These are phyloP conservation scores for Leccinum proliferum DNA, from an alignment of 1,284 basidiomycete species.

Conservation along the genomic window DNA sequence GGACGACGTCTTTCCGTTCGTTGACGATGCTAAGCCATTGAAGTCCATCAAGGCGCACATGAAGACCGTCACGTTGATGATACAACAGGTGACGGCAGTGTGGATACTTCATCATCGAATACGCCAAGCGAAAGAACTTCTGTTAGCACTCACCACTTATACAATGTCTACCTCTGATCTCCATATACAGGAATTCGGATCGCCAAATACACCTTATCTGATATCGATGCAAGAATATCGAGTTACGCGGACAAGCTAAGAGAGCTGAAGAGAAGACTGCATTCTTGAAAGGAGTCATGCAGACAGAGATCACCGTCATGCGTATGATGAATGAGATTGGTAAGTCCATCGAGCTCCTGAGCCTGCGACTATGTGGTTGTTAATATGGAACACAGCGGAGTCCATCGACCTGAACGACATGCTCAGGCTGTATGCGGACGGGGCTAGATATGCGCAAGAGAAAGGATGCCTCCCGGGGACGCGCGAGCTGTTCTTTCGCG, in stretches of 20 bases:
- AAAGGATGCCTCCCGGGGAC: neutral
- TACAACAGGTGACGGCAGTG: neutral
- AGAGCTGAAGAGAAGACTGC: neutral
- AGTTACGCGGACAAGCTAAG: neutral
- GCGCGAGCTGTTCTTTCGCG: neutral
- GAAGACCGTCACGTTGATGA: too few relatives aligned
- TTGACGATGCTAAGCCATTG: too few relatives aligned
- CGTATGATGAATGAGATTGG: too few relatives aligned
- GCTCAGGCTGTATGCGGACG: too few relatives aligned
- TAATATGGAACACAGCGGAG: too few relatives aligned
- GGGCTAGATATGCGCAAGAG: too few relatives aligned
- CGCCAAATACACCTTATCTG: neutral
- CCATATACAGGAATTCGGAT: neutral
- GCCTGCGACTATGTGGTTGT: too few relatives aligned
- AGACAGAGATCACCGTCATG: too few relatives aligned
- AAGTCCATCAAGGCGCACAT: too few relatives aligned
- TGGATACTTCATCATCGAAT: neutral
- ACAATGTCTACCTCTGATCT: neutral
- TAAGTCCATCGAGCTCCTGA: too few relatives aligned
- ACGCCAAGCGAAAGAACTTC: neutral
- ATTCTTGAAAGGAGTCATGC: neutral
- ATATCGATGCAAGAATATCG: neutral
- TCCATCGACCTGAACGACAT: too few relatives aligned
- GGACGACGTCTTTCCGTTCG: too few relatives aligned
- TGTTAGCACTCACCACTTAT: neutral